A percentile compares a stretch with the other conserved stretches of the same genome.
Evolutionary conservation across 2,329 filamentous ascomycete species (phyloP).

Genomic region (Ophiocordyceps robertsii): DNA sequence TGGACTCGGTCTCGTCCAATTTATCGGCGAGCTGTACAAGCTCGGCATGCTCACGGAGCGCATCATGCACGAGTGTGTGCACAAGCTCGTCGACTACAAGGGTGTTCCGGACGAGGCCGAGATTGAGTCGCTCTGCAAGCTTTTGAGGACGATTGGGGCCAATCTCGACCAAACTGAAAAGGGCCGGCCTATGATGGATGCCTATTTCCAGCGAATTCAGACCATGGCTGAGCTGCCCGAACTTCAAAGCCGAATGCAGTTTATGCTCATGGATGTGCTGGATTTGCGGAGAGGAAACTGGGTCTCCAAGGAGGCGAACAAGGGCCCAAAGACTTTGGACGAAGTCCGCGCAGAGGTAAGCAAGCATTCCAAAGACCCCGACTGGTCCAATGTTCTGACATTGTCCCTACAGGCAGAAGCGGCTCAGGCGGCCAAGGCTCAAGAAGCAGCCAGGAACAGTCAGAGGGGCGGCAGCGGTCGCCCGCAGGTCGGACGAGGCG

Average conservation of each 20-base stretch:
- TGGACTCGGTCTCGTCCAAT: constrained; percentile 94
- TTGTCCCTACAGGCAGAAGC: constrained; percentile 44
- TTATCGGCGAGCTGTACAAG: constrained; percentile 99
- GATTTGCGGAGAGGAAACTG: constrained; percentile 70
- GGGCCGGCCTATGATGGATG: constrained; percentile 76
- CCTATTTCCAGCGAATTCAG: constrained; percentile 84
- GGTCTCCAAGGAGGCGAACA: constrained; percentile 78
- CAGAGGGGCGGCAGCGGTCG: constrained; percentile 60
- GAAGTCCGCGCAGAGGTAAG: constrained; percentile 73
- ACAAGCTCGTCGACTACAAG: constrained; percentile 92
- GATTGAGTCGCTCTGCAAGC: constrained; percentile 87
- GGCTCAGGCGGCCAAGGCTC: constrained; percentile 65
- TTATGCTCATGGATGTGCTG: constrained; percentile 93
- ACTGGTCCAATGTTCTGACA: constrained; percentile 9
- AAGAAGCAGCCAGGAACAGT: constrained; percentile 50
- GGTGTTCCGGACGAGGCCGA: constrained; percentile 89
- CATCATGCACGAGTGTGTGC: constrained; percentile 99
- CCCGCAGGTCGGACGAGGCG: constrained; percentile 64
- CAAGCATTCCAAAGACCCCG: constrained; percentile 3
- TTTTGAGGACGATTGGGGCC: constrained; percentile 80
- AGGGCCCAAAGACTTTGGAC: constrained; percentile 92
- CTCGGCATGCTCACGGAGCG: constrained; percentile 95
- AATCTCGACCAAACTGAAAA: constrained; percentile 77
- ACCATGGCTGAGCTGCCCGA: constrained; percentile 67
- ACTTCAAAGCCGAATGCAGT: constrained; percentile 75